Percentiles rank a stretch among this genome's conserved stretches.
These are phyloP conservation scores for Malassezia equina DNA, from an alignment of 1,284 basidiomycete species.

Conservation along the genomic window DNA sequence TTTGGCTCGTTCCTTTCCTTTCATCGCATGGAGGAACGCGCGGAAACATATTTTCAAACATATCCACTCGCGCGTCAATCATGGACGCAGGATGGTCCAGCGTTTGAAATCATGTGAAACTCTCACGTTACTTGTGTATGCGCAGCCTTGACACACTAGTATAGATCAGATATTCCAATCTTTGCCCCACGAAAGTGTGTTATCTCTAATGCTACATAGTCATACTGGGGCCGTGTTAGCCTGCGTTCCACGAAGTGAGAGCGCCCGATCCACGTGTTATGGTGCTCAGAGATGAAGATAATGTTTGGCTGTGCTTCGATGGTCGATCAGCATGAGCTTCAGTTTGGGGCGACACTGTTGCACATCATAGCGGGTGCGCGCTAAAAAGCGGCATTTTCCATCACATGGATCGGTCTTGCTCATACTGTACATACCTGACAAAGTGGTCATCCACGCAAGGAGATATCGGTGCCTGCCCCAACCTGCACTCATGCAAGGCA, in stretches of 20 bases:
- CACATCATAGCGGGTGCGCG: conserved; percentile 13
- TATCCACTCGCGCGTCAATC: neutral
- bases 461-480: conserved; percentile 10
- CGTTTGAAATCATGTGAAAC: neutral
- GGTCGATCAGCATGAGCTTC: conserved; percentile 19
- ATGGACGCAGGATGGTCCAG: neutral
- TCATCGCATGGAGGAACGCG: neutral
- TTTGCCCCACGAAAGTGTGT: neutral
- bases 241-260: neutral
- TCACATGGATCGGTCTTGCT: neutral
- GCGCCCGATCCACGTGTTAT: neutral
- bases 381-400: neutral
- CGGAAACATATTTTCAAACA: neutral
- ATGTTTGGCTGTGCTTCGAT: conserved; percentile 20
- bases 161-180: neutral
- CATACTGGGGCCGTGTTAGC: neutral
- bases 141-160: no score
- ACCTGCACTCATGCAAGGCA: conserved; percentile 5
- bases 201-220: neutral
- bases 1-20: neutral
- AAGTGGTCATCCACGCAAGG: neutral
- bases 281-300: conserved; percentile 17
- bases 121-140: no score
- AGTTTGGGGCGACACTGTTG: conserved; percentile 21
- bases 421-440: neutral